Evolutionary conservation across 495 filamentous ascomycete species (phyloP), one percentile per base, ranked within the genome.

Genomic region (Penicillium argentinense): DNA sequence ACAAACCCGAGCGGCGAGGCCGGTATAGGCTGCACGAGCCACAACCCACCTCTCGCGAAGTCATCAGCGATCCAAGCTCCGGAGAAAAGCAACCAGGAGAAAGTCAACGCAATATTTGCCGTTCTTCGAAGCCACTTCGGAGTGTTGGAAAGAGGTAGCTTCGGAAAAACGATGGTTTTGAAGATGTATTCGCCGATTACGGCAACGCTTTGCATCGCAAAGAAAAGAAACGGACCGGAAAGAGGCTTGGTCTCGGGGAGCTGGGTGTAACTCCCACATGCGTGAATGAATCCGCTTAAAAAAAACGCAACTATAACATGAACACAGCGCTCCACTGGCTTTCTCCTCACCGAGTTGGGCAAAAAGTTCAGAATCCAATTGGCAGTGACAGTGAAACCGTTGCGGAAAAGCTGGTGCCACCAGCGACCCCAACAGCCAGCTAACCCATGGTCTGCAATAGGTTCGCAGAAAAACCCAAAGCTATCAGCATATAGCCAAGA

Each of bases 371-470:
- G 43, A 17, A 87, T 49, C 56, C 67, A 84, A 6, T 64, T 59
- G 0, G 74, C 63, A 0, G 84, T 78, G 1, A 77, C 74, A 5
- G 77, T 66, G 59, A 96, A 92, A 0, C 75, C 86, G 26, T 80
- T 74, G 3, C 88, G 82, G 68, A 96, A 93, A 1, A 84, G 78
- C 62, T 96, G 90, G 63, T 96, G 90, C 90, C 90, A 96, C 84
- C 85, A 95, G 12, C 71, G 76, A 30, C 85, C 80, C 90, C 90
- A 96, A 54, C 84, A 80, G 22, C 89, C 89, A 6, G 77, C 71
- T 1, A 96, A 66, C 0, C 89, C 89, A 34, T 81, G 66, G 41
- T 86, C 76, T 3, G 85, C 57, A 4, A 92, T 68, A 7, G 69
- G 59, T 2, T 46, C 47, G 47, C 78, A 68, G 33, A 71, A 67